phyloP scores from a whole-genome alignment of 140 eudicot species.

The Senecio squalidus region DNA sequence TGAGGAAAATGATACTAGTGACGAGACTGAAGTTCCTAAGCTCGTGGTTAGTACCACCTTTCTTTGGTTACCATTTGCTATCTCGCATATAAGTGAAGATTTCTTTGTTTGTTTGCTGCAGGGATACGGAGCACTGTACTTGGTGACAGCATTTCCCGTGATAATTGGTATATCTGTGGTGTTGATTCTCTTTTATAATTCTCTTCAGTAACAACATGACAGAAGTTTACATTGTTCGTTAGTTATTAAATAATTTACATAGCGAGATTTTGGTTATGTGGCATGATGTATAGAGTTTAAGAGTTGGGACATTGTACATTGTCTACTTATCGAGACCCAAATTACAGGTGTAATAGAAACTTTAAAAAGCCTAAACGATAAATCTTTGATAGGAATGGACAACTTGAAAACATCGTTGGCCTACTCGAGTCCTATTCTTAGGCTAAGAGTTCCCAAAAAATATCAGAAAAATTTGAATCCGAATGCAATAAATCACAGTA shows the following conservation, averaged over 20 bases:
- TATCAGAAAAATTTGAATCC: no score
- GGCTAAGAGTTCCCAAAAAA: no score
- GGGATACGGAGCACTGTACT: slow-evolving; percentile 92
- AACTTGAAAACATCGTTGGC: no score
- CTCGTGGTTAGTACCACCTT: slow-evolving; percentile 36
- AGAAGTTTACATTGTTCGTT: slow-evolving; percentile 13
- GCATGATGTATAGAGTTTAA: slow-evolving; percentile 14
- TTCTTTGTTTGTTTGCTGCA: slow-evolving; percentile 27
- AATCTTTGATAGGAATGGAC: no score
- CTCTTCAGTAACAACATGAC: slow-evolving; percentile 51
- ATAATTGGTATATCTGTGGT: slow-evolving; percentile 91
- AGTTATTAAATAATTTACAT: not conserved
- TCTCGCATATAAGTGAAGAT: not conserved
- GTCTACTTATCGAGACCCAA: no score
- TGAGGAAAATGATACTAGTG: slow-evolving; percentile 45
- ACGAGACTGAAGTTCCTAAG: slow-evolving; percentile 76
- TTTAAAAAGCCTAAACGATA: no score
- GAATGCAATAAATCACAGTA: no score
- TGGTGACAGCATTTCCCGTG: slow-evolving; percentile 85
- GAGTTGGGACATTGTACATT: not conserved
- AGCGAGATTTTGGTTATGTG: slow-evolving; percentile 18
- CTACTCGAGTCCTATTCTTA: no score
- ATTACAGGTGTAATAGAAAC: no score
- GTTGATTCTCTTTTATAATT: slow-evolving; percentile 78
- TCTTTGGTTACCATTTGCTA: not conserved